Base-by-base conservation (phyloP, 2,329 filamentous ascomycete species). In the Nemania serpens region DNA sequence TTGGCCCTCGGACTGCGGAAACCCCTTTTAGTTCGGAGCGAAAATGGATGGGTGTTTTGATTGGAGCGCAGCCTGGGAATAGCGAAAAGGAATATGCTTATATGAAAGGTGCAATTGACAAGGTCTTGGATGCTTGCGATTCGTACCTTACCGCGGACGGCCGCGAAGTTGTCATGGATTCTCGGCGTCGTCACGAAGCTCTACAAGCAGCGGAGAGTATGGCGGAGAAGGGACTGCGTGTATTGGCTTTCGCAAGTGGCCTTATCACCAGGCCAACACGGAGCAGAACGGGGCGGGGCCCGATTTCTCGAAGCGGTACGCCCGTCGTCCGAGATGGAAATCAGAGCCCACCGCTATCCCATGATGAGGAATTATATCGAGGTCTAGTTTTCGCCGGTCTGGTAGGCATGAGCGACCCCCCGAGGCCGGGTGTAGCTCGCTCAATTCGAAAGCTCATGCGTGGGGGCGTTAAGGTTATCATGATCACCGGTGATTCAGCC, bases 1-100 rank as follows among this genome's bases (percentile, higher is more conserved):
- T 97, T 55, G 93, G 93, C n/a, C 83, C 85, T 34, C 90, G 94
- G 50, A 85, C 90, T 34, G 87, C 88, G 45, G 95, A 99, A 75
- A 93, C 91, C 0, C 93, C 95, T 0, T 99, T 99, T 76, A 98
- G 94, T 74, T 99, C 95, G 1, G 93, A 97, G 73, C 86, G 94
- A 59, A 99, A 99, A 76, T 99, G 94, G 94, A 99, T 99, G 96
- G 96, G 96, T 36, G 93, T 97, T 29, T 90, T 93, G 1, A 91
- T 97, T 68, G 87, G 87, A 45, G 79, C 82, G 20, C 82, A 86
- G 49, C 81, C 81, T 29, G 77, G 80, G 33, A 81, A 80, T 60
- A 79, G 80, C 55, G 88, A 90, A 39, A 87, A 88, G 63, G 91
- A 96, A 70, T 88, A 92, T 66, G 93, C 92, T 0, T 99, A 98